A percentile compares a stretch with the other conserved stretches of the same genome.
Evolutionary conservation across 1,139 yeast genomes (phyloP).

Genomic region (Debaryomyces udenii): DNA sequence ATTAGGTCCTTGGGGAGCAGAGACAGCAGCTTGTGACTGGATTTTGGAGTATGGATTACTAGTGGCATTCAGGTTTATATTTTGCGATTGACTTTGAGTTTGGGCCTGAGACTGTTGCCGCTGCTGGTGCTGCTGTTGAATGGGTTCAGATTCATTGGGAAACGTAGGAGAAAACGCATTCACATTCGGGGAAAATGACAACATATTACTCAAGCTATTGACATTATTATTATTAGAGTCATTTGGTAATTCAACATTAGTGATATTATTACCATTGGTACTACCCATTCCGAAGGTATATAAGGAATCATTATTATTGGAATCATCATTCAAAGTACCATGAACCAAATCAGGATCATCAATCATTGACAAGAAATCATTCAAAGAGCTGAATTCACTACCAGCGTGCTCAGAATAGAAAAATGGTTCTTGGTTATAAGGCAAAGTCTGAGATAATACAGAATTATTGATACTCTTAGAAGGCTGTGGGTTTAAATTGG

Average conservation of each 20-base stretch:
- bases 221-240: conserved; percentile 12
- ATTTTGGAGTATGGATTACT: not conserved
- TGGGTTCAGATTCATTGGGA: conserved; percentile 17
- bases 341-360: conserved; percentile 76
- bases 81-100: conserved; percentile 10
- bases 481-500: conserved; percentile 13
- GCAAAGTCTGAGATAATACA: conserved; percentile 46
- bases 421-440: conserved; percentile 68
- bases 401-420: conserved; percentile 93
- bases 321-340: conserved; percentile 47
- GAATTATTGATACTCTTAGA: conserved; percentile 26
- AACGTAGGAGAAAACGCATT: conserved; percentile 26
- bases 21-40: not conserved
- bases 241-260: conserved; percentile 9
- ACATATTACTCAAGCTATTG: conserved; percentile 23
- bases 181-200: conserved; percentile 35
- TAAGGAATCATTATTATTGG: conserved; percentile 28
- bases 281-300: conserved; percentile 25
- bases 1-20: not conserved
- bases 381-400: conserved; percentile 86
- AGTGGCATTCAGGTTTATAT: not conserved
- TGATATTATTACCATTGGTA: conserved; percentile 13
- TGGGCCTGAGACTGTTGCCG: conserved; percentile 13
- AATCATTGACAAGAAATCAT: conserved; percentile 86
- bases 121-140: conserved; percentile 12